Conservation (phyloP, 805 yeast species). For the Metschnikowia hibisci region DNA sequence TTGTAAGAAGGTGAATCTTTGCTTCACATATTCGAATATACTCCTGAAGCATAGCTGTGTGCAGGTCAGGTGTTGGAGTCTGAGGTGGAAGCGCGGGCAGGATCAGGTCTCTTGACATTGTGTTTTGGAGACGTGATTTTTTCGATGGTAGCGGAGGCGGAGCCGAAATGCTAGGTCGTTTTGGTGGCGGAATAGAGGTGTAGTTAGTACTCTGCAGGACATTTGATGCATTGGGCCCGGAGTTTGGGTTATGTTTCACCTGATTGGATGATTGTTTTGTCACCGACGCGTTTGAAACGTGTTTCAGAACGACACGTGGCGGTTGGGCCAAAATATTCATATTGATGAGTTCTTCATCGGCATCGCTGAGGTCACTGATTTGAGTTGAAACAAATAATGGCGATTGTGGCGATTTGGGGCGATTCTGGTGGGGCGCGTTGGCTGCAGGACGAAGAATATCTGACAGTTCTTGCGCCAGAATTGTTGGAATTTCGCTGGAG, state of each 20-base stretch:
- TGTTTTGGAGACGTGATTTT: neutral
- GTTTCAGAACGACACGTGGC: neutral
- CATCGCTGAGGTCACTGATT: constrained; percentile 2
- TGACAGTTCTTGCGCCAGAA: neutral
- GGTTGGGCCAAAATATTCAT: constrained; percentile 6
- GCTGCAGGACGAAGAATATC: neutral
- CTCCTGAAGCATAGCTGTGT: constrained; percentile 17
- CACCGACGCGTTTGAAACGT: too few relatives aligned
- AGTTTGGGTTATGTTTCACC: too few relatives aligned
- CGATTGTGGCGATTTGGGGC: neutral
- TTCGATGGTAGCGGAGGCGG: neutral
- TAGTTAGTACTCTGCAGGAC: too few relatives aligned
- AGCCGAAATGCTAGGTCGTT: neutral
- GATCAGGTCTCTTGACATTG: neutral
- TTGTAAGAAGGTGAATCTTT: constrained; percentile 26
- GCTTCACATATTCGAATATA: constrained; percentile 25
- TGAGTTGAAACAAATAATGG: neutral
- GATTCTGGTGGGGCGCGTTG: neutral
- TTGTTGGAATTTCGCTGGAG: neutral
- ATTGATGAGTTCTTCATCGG: constrained; percentile 13
- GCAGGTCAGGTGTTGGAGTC: constrained; percentile 5
- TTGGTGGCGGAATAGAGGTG: neutral
- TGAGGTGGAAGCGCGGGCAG: neutral
- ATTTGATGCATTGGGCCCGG: too few relatives aligned
- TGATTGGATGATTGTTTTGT: too few relatives aligned